Conservation (phyloP, 2,329 filamentous ascomycete species). For the Byssoonygena ceratinophila region DNA sequence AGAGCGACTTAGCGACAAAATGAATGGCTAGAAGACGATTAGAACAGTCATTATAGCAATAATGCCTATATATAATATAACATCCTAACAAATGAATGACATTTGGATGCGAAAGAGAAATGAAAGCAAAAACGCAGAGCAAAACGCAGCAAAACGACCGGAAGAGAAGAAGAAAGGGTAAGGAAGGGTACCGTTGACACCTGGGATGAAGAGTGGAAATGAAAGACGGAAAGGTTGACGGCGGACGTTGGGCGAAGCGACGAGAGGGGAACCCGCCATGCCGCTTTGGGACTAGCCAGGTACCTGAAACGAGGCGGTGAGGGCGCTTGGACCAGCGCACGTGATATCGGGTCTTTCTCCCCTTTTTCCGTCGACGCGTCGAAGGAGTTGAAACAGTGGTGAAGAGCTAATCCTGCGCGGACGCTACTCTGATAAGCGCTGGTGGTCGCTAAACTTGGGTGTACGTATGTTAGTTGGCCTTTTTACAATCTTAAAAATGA, state of each 20-base stretch:
- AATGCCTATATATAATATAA: neutral
- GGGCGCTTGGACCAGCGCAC: constrained; percentile 1
- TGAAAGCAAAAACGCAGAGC: neutral
- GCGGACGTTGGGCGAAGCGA: neutral
- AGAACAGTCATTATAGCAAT: constrained; percentile 5
- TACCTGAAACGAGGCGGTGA: constrained; percentile 9
- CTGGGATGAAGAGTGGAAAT: neutral
- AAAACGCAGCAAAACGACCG: constrained; percentile 6
- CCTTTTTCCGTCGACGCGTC: neutral
- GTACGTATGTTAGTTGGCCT: no score
- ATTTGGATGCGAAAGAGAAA: neutral
- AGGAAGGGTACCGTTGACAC: constrained; percentile 1
- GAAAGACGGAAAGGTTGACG: neutral
- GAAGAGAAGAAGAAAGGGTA: neutral
- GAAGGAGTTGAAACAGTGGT: neutral
- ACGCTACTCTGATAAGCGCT: no score
- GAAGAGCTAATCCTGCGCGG: neutral
- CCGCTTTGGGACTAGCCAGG: constrained; percentile 5
- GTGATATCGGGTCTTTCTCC: neutral
- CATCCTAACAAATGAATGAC: constrained; percentile 8
- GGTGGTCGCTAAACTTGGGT: no score
- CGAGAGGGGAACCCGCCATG: neutral
- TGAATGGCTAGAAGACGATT: constrained; percentile 7
- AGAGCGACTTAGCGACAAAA: neutral
- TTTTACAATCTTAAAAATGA: no score